phyloP scores from a whole-genome alignment of 23 red algal species.

The Agarophyton chilense region DNA sequence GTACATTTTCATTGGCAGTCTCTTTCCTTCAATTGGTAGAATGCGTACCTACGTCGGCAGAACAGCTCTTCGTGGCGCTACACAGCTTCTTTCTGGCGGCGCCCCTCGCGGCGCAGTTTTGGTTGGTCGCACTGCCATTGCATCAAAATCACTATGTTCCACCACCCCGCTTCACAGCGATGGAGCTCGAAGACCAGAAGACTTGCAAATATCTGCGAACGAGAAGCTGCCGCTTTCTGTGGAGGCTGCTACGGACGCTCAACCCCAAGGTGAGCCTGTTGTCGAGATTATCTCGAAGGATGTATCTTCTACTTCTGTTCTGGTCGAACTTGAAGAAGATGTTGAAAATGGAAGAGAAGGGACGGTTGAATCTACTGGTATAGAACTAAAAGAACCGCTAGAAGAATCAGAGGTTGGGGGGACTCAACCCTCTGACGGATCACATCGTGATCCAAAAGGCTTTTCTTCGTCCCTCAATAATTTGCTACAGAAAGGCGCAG shows the following conservation, averaged over 20 bases:
- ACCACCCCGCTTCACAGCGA: neutral
- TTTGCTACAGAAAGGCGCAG: neutral
- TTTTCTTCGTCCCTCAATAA: neutral
- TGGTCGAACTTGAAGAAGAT: neutral
- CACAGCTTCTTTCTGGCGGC: slow-evolving; percentile 5
- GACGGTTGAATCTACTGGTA: neutral
- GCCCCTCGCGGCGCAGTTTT: neutral
- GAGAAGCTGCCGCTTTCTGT: neutral
- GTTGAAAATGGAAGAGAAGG: neutral
- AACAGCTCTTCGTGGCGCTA: slow-evolving; percentile 17
- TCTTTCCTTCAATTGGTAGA: neutral
- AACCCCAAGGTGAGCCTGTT: neutral
- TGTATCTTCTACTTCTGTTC: neutral
- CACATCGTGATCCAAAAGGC: neutral
- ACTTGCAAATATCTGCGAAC: slow-evolving; percentile 11
- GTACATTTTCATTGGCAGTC: neutral
- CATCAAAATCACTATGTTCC: slow-evolving; percentile 13
- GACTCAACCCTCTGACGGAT: neutral
- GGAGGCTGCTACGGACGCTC: neutral
- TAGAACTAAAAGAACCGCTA: neutral
- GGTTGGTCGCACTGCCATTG: slow-evolving; percentile 9
- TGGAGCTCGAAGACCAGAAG: neutral
- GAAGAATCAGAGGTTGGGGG: neutral
- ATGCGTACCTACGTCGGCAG: slow-evolving; percentile 23
- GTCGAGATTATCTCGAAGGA: slow-evolving; percentile 18